Base-by-base conservation (phyloP, 768 basidiomycete genomes). In the Russula foetens region DNA sequence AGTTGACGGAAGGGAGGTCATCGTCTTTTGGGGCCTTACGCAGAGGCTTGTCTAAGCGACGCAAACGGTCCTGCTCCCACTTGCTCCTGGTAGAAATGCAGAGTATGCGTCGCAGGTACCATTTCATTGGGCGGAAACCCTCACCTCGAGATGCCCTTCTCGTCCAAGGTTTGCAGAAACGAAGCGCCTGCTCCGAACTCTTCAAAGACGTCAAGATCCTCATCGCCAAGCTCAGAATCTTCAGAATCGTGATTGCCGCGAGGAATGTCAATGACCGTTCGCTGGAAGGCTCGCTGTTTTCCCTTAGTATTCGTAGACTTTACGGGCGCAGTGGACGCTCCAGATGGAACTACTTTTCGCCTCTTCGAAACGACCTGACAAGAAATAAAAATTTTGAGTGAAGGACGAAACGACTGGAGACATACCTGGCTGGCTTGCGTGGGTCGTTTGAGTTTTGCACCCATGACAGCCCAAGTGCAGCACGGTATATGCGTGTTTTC, bases 131-230 rank as follows among this genome's bases (percentile, higher is more conserved):
- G 39, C 23, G 24, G 12, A 7, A 31, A 21, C 11, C 73, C 81
- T 61, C 68, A 90, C 95, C 87, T 81, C 63, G 89, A 78, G 59
- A 98, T 88, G n/a, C 83, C 88, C 66, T 82, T 84, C 62, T 80
- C 78, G 71, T 98, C 92, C 56, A 97, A 73, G 23, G 74, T 75
- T 33, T 79, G 74, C 62, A 98, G 73, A 73, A 98, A 98, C 33
- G 77, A 75, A 35, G 79, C 77, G 2, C 83, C 79, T 24, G 75
- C 76, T 23, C 86, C 81, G 66, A 84, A 89, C 66, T 85, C 81
- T 56, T 81, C 75, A 26, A 92, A 71, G 51, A 88, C 71, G n/a
- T 80, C 82, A 35, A 85, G 73, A 62, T 88, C 89, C 60, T 85
- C 82, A 38, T 88, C 86, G n/a, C 83, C 85, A 19, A 90, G 71